These are phyloP conservation scores for Solanum chilense DNA, from an alignment of 257 asterid species.

Conservation along the genomic window DNA sequence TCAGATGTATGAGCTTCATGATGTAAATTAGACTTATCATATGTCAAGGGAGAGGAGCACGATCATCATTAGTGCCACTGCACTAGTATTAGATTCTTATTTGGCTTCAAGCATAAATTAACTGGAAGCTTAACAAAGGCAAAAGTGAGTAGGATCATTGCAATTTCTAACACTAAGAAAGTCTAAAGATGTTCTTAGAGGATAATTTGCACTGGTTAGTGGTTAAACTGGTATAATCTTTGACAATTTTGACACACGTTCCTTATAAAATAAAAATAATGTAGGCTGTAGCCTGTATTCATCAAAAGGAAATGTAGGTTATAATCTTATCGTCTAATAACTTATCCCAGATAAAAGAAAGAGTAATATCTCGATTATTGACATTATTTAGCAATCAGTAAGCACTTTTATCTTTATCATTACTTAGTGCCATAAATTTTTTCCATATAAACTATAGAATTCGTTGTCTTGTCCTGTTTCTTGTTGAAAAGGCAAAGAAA, in stretches of 20 bases:
- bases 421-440: neutral
- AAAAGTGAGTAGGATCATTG: neutral
- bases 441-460: neutral
- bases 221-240: neutral
- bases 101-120: neutral
- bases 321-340: neutral
- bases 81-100: neutral
- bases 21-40: neutral
- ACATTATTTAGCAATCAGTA: neutral
- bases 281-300: neutral
- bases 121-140: neutral
- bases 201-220: neutral
- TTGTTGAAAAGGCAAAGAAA: neutral
- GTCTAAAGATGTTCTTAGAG: neutral
- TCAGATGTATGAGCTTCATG: neutral
- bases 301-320: neutral
- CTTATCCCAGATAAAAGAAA: neutral
- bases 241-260: neutral
- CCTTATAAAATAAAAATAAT: neutral
- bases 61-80: neutral
- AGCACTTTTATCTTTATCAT: neutral
- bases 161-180: neutral
- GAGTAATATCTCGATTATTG: neutral
- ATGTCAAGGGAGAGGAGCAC: neutral
- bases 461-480: neutral